phyloP scores from a whole-genome alignment of 2,329 filamentous ascomycete genomes.

The Leptographium flavum region DNA sequence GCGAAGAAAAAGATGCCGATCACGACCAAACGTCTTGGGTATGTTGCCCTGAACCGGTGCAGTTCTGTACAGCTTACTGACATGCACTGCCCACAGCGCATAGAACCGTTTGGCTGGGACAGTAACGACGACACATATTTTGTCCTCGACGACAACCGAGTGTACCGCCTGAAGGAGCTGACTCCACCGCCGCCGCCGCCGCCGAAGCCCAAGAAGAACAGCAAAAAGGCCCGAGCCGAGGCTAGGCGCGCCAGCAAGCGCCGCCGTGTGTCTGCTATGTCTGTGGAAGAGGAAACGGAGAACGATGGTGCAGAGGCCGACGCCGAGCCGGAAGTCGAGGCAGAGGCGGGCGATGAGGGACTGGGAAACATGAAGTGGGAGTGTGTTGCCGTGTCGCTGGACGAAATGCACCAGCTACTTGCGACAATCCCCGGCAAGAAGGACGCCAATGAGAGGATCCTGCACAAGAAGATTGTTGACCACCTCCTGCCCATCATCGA shows the following conservation, averaged over 20 bases:
- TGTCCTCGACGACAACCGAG: conserved; percentile 81
- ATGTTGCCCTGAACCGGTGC: conserved; percentile 29
- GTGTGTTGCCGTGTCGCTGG: conserved; percentile 68
- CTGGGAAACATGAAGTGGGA: conserved; percentile 77
- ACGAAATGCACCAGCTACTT: conserved; percentile 63
- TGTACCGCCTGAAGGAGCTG: conserved; percentile 78
- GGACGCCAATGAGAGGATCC: conserved; percentile 70
- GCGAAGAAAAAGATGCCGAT: conserved; percentile 65
- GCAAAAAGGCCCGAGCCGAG: conserved; percentile 48
- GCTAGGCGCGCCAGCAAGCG: conserved; percentile 61
- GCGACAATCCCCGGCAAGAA: conserved; percentile 58
- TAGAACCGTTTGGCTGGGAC: conserved; percentile 82
- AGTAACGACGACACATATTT: conserved; percentile 74
- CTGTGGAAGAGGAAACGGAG: conserved; percentile 21
- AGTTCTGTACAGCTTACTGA: not conserved
- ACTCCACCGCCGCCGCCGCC: conserved; percentile 46
- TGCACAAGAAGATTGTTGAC: conserved; percentile 57
- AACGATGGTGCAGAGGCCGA: conserved; percentile 18
- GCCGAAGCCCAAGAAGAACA: conserved; percentile 47
- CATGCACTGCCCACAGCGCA: conserved; percentile 32
- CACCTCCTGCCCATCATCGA: conserved; percentile 77
- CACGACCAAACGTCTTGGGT: conserved; percentile 84
- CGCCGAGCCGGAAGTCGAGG: conserved; percentile 18
- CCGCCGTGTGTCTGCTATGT: conserved; percentile 38
- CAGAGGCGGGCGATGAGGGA: conserved; percentile 34